phyloP scores from a whole-genome alignment of 345 rosid genomes.

The Citrus cavaleriei region DNA sequence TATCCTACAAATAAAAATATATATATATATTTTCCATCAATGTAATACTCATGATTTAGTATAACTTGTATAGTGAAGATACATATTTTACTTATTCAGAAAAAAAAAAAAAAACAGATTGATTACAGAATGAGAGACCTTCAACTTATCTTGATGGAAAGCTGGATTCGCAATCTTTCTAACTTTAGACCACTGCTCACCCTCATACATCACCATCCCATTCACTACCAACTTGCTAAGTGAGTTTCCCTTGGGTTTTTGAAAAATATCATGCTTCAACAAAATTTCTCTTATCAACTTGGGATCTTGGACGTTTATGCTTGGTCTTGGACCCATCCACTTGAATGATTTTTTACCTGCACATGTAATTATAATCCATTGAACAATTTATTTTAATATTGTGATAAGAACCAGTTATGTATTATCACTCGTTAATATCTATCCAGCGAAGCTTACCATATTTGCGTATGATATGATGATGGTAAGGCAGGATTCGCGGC shows the following conservation, averaged over 20 bases:
- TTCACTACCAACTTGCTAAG: neutral
- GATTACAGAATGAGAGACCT: neutral
- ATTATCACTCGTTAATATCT: neutral
- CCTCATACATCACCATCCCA: neutral
- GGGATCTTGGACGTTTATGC: neutral
- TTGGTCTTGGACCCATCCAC: conserved; percentile 13
- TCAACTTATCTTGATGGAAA: neutral
- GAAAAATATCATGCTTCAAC: neutral
- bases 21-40: neutral
- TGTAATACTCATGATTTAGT: neutral
- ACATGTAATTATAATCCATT: too few relatives aligned
- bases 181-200: conserved; percentile 9
- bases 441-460: neutral
- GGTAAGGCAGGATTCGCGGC: conserved; percentile 38
- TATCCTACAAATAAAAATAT: conserved; percentile 13
- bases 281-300: conserved; percentile 1
- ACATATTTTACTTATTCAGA: too few relatives aligned
- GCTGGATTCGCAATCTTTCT: conserved; percentile 7
- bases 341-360: conserved; percentile 6
- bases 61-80: too few relatives aligned
- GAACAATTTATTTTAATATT: too few relatives aligned
- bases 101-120: too few relatives aligned
- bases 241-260: neutral
- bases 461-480: conserved; percentile 10
- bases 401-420: neutral